Evolutionary conservation across 2,329 filamentous ascomycete species (phyloP).

Genomic region (Fusarium paranaense): DNA sequence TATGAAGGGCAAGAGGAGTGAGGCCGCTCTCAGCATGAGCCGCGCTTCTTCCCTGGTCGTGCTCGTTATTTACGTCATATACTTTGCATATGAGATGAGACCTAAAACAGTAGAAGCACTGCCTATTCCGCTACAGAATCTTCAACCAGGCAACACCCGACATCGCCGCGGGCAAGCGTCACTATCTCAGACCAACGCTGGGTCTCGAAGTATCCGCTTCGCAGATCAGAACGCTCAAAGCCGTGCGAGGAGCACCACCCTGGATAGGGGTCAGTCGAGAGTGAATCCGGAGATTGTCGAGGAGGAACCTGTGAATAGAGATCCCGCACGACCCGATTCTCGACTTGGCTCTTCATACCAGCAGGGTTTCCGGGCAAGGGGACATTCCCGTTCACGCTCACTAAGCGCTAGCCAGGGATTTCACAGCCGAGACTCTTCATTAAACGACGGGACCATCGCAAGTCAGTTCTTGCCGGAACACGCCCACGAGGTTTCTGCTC

Average conservation of each 20-base stretch:
- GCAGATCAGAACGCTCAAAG: constrained; percentile 38
- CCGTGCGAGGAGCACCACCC: constrained; percentile 30
- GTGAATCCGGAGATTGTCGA: constrained; percentile 8
- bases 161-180: constrained; percentile 21
- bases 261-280: constrained; percentile 7
- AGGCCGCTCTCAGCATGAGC: constrained; percentile 76
- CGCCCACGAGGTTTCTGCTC: not conserved
- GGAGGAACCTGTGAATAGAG: constrained; percentile 15
- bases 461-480: constrained; percentile 18
- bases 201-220: constrained; percentile 47
- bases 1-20: constrained; percentile 66
- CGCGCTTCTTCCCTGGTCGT: constrained; percentile 82
- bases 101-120: constrained; percentile 73
- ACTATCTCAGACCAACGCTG: constrained; percentile 1
- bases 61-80: constrained; percentile 77
- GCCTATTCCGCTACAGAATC: constrained; percentile 76
- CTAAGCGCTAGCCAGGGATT: constrained; percentile 34
- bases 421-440: constrained; percentile 39
- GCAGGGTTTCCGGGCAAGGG: constrained; percentile 28
- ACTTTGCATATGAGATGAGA: constrained; percentile 81
- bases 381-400: constrained; percentile 44
- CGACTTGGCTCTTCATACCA: constrained; percentile 35
- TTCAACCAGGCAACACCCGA: constrained; percentile 49
- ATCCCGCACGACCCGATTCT: not conserved
- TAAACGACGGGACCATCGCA: constrained; percentile 22